phyloP scores from a whole-genome alignment of 352 stramenopile genomes.

The Globisporangium nunn region DNA sequence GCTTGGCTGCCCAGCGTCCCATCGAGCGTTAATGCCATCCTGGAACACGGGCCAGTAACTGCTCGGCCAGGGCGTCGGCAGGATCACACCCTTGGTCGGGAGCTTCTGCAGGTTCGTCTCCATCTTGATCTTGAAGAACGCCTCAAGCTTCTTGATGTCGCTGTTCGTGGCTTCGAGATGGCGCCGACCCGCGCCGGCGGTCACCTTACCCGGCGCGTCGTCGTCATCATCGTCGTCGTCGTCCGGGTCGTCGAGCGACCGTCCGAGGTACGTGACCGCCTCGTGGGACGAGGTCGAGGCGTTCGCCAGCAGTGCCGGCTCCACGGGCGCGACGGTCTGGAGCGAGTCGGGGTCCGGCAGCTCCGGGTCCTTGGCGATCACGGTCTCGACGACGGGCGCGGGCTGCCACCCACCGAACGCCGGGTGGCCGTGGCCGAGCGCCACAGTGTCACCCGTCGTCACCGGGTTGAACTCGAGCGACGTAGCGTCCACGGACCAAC shows the following conservation, averaged over 20 bases:
- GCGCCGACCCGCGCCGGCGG: not conserved
- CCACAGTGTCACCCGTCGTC: constrained; percentile 6
- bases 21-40: constrained; percentile 43
- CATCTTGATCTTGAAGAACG: constrained; percentile 16
- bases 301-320: constrained; percentile 7
- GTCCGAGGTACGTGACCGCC: not conserved
- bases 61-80: constrained; percentile 33
- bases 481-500: constrained; percentile 9
- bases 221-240: constrained; percentile 7
- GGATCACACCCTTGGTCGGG: constrained; percentile 2
- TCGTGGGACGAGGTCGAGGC: not conserved
- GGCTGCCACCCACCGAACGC: not conserved
- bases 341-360: constrained; percentile 1
- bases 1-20: constrained; percentile 2
- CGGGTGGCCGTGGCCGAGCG: constrained; percentile 4
- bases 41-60: constrained; percentile 64
- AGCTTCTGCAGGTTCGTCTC: constrained; percentile 13
- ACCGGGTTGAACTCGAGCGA: constrained; percentile 5
- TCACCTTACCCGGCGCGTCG: constrained; percentile 3
- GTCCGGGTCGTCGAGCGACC: constrained; percentile 4
- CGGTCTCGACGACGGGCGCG: not conserved
- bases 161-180: constrained; percentile 5
- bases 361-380: constrained; percentile 10
- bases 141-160: constrained; percentile 8
- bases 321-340: not conserved